phyloP scores from a whole-genome alignment of 164 flowering plant species.

The Tinospora cordifolia region DNA sequence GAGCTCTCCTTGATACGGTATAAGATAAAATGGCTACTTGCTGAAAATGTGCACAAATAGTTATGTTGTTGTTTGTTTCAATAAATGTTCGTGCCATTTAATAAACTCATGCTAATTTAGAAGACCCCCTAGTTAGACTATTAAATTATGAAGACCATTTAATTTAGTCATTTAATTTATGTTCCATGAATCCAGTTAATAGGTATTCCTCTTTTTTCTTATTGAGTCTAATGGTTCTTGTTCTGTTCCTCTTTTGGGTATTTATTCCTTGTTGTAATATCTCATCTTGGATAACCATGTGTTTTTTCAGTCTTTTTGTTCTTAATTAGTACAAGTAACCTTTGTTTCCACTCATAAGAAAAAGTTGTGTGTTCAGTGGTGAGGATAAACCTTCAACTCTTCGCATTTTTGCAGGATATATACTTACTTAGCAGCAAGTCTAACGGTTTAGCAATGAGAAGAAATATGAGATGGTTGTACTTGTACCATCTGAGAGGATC shows the following conservation, averaged over 20 bases:
- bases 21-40: conserved; percentile 12
- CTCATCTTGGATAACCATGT: too few species aligned
- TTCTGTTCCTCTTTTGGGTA: too few species aligned
- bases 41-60: neutral
- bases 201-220: neutral
- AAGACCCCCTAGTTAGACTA: neutral
- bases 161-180: neutral
- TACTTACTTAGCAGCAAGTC: neutral
- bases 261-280: too few species aligned
- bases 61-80: neutral
- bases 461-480: neutral
- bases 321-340: too few species aligned
- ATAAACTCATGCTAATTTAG: neutral
- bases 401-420: neutral
- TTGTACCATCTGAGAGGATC: neutral
- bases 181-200: neutral
- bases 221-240: neutral
- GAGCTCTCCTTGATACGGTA: conserved; percentile 95
- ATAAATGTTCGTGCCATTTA: neutral
- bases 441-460: neutral
- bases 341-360: too few species aligned
- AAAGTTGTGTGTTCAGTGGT: too few species aligned
- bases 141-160: too few species aligned
- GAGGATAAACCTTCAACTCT: too few species aligned
- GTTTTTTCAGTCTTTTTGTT: too few species aligned